Conservation (phyloP, 2,329 filamentous ascomycete species). For the Bimuria novae-zelandiae region DNA sequence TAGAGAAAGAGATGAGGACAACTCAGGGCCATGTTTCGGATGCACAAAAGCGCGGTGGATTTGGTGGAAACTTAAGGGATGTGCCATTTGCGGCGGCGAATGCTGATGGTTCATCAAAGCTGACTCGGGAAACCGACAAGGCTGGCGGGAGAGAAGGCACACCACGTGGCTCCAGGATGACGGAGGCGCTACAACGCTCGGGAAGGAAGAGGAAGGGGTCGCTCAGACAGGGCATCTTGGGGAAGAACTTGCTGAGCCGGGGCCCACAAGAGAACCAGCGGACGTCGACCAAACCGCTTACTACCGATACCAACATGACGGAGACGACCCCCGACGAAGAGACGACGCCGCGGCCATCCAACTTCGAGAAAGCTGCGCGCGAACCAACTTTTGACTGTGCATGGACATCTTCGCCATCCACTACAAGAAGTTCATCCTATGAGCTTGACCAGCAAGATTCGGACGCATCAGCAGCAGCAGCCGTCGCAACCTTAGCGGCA, state of each 20-base stretch:
- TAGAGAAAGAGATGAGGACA: slow-evolving; percentile 12
- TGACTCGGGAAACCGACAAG: slow-evolving; percentile 11
- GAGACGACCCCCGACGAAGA: slow-evolving; percentile 23
- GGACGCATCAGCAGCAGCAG: slow-evolving; percentile 41
- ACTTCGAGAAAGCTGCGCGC: slow-evolving; percentile 44
- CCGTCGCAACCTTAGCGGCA: slow-evolving; percentile 58
- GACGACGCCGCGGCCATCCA: slow-evolving; percentile 37
- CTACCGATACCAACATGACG: slow-evolving; percentile 23
- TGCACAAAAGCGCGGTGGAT: slow-evolving; percentile 59
- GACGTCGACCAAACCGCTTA: slow-evolving; percentile 18
- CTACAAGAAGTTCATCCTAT: not conserved
- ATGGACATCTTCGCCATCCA: slow-evolving; percentile 24
- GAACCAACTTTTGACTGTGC: slow-evolving; percentile 42
- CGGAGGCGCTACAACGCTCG: slow-evolving; percentile 53
- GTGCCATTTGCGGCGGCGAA: slow-evolving; percentile 69
- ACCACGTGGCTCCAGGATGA: not conserved
- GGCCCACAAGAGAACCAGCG: slow-evolving; percentile 33
- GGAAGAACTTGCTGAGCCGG: slow-evolving; percentile 60
- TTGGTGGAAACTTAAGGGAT: slow-evolving; percentile 69
- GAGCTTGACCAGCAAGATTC: slow-evolving; percentile 29
- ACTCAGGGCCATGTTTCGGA: slow-evolving; percentile 9
- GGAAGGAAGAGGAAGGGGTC: slow-evolving; percentile 76
- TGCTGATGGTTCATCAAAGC: slow-evolving; percentile 30
- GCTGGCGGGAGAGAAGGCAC: slow-evolving; percentile 1
- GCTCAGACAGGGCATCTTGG: slow-evolving; percentile 81